A percentile compares a stretch with the other conserved stretches of the same genome.
Evolutionary conservation across 129 eudicot genomes (phyloP).

Genomic region (Solidago caesia): DNA sequence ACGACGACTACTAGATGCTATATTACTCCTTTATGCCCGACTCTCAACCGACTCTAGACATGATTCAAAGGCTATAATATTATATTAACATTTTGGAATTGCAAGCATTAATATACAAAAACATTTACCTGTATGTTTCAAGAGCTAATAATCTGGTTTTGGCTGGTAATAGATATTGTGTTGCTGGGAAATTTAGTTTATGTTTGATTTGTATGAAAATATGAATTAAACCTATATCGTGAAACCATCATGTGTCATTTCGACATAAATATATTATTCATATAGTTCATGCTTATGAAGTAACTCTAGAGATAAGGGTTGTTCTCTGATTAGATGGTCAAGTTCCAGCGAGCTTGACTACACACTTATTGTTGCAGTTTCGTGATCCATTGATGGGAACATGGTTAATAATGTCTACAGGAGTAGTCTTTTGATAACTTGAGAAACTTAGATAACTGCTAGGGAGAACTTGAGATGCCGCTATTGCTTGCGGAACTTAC

Average conservation of each 20-base stretch:
- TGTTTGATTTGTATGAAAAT: neutral
- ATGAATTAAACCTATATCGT: constrained; percentile 11
- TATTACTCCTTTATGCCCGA: too few relatives aligned
- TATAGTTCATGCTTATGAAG: neutral
- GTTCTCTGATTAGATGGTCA: neutral
- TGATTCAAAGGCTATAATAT: too few relatives aligned
- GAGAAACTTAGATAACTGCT: neutral
- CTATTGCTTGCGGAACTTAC: neutral
- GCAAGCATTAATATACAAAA: too few relatives aligned
- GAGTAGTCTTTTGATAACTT: neutral
- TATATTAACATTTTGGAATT: too few relatives aligned
- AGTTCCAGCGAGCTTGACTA: constrained; percentile 9
- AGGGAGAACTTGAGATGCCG: neutral
- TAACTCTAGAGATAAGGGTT: neutral
- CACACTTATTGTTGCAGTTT: constrained; percentile 1
- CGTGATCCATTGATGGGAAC: neutral
- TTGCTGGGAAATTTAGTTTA: constrained; percentile 3
- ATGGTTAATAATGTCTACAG: neutral
- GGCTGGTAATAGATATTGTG: constrained; percentile 6
- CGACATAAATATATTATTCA: too few relatives aligned
- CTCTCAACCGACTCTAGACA: too few relatives aligned
- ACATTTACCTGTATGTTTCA: constrained; percentile 7
- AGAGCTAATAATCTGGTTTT: neutral
- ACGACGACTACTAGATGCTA: too few relatives aligned
- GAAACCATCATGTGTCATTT: neutral